A percentile compares a stretch with the other conserved stretches of the same genome.
Conservation (phyloP, 768 basidiomycete species). For the Hericium erinaceus region DNA sequence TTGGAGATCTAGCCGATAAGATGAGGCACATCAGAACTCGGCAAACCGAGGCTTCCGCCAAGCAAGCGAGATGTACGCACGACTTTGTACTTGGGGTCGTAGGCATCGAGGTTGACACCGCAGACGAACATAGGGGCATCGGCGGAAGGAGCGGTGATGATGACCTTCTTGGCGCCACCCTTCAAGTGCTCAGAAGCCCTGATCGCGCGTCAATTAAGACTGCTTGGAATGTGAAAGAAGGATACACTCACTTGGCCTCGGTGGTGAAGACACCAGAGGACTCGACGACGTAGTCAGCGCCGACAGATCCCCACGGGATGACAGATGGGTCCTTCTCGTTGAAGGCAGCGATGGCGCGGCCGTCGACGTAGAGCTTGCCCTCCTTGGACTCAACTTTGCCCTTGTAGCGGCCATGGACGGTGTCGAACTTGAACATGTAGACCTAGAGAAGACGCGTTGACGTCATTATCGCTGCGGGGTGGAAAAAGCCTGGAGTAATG, state of each 20-base stretch:
- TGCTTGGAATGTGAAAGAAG: not conserved
- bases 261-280: constrained; percentile 99
- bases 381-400: constrained; percentile 75
- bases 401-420: constrained; percentile 88
- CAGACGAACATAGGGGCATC: constrained; percentile 93
- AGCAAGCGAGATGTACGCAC: constrained; percentile 32
- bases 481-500: not conserved
- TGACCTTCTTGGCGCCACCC: constrained; percentile 99
- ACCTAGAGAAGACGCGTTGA: constrained; percentile 36
- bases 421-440: constrained; percentile 99
- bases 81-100: constrained; percentile 83
- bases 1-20: constrained; percentile 68
- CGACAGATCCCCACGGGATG: constrained; percentile 75
- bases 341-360: constrained; percentile 68
- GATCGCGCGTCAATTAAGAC: not conserved
- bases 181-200: constrained; percentile 90
- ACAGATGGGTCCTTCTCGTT: constrained; percentile 79
- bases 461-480: not conserved
- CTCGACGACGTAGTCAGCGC: constrained; percentile 93
- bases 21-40: constrained; percentile 1
- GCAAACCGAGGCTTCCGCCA: not conserved
- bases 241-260: constrained; percentile 57
- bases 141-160: constrained; percentile 98
- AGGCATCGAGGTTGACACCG: constrained; percentile 91
- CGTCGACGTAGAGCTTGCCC: constrained; percentile 83